A percentile compares a stretch with the other conserved stretches of the same genome.
Evolutionary conservation across 805 yeast genomes (phyloP).

Genomic region (Lipomyces starkeyi): DNA sequence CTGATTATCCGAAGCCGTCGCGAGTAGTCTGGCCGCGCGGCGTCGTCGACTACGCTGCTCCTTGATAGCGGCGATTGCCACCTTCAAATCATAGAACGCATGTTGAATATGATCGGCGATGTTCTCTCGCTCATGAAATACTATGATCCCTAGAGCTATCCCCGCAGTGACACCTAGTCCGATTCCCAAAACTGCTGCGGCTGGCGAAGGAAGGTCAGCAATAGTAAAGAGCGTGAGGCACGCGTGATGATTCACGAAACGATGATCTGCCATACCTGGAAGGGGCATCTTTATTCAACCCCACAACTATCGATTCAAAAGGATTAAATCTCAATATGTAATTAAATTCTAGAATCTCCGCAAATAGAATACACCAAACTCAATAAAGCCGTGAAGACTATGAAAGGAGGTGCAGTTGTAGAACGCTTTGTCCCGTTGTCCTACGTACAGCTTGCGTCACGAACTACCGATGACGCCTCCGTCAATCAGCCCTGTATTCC

Average conservation of each 20-base stretch:
- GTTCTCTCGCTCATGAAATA: constrained; percentile 20
- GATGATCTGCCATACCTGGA: not conserved
- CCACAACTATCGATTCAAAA: not conserved
- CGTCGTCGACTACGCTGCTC: constrained; percentile 8
- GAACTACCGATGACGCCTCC: not conserved
- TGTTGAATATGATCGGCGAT: constrained; percentile 8
- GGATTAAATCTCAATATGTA: not conserved
- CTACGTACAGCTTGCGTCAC: not conserved
- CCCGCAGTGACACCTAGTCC: constrained; percentile 25
- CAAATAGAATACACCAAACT: not conserved
- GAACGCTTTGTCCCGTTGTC: not conserved
- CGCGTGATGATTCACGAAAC: not conserved
- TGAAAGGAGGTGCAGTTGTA: not conserved
- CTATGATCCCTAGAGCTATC: constrained; percentile 18
- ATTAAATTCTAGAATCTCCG: not conserved
- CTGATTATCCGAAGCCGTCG: constrained; percentile 16
- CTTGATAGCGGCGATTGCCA: constrained; percentile 2
- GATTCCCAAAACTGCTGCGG: constrained; percentile 15
- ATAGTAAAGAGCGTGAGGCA: not conserved
- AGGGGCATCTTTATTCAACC: not conserved
- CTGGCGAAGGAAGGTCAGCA: constrained; percentile 5
- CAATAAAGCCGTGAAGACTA: not conserved
- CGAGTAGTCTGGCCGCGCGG: constrained; percentile 13
- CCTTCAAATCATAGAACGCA: constrained; percentile 3
- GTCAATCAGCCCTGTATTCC: not conserved